Evolutionary conservation across 495 filamentous ascomycete species (phyloP).

Genomic region (Daldinia grandis): DNA sequence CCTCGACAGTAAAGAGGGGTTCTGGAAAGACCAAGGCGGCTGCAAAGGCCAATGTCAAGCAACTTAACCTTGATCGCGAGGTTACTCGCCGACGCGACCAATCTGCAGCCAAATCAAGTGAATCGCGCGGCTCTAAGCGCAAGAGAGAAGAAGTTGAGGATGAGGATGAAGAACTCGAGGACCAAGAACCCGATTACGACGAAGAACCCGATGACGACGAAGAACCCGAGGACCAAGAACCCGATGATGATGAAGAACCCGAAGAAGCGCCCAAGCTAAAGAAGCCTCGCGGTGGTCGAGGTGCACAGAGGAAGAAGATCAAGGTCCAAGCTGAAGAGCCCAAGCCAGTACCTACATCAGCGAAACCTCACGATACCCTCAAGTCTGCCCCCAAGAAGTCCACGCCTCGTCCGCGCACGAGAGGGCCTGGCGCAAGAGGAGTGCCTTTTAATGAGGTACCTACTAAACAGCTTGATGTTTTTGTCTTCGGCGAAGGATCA

Average conservation of each 20-base stretch:
- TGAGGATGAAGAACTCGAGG: constrained; percentile 6
- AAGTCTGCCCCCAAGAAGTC: constrained; percentile 14
- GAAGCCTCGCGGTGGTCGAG: constrained; percentile 19
- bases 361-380: not conserved
- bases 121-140: constrained; percentile 28
- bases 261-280: constrained; percentile 28
- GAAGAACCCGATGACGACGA: constrained; percentile 6
- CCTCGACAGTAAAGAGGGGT: too few species aligned
- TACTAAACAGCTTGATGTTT: constrained; percentile 57
- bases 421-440: constrained; percentile 29
- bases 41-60: too few species aligned
- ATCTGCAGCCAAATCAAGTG: not conserved
- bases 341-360: not conserved
- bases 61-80: too few species aligned
- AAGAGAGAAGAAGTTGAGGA: constrained; percentile 39
- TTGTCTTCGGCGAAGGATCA: constrained; percentile 64
- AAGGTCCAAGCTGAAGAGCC: constrained; percentile 1
- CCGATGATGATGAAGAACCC: not conserved
- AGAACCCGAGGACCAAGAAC: constrained; percentile 3
- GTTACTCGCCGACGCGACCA: too few species aligned
- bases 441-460: constrained; percentile 53
- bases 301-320: not conserved
- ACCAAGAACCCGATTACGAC: too few species aligned
- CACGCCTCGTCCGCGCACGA: constrained; percentile 2
- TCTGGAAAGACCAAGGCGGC: too few species aligned